Conservation (phyloP, 1,284 basidiomycete species). For the Ceratobasidium sp. region DNA sequence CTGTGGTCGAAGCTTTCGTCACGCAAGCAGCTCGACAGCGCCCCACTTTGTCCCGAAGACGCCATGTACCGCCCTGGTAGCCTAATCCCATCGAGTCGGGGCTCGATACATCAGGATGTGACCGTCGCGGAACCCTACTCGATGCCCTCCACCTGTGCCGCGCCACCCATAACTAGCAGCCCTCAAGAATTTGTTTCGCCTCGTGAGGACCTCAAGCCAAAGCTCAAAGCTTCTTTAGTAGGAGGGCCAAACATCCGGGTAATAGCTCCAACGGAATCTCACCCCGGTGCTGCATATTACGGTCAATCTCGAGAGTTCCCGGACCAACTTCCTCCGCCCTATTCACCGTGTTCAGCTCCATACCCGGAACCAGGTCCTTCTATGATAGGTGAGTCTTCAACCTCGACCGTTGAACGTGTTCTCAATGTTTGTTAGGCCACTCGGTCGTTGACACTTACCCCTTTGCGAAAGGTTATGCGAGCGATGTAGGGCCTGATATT, state of each 20-base stretch:
- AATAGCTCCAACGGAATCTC: background rate
- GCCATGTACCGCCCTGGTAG: conserved; percentile 15
- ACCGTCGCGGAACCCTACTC: conserved; percentile 7
- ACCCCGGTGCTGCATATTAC: background rate
- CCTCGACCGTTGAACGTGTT: background rate
- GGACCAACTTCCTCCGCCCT: conserved; percentile 19
- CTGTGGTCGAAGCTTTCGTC: conserved; percentile 16
- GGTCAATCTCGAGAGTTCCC: background rate
- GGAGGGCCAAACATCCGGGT: background rate
- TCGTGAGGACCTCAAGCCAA: background rate
- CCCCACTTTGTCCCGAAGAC: conserved; percentile 23
- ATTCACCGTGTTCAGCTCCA: background rate
- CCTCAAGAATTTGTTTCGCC: background rate
- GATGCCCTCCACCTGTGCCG: no score
- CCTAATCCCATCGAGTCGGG: background rate
- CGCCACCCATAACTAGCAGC: background rate
- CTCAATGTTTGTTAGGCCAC: background rate
- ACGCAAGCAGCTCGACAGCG: background rate
- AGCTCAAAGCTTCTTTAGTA: background rate
- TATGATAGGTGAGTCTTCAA: background rate
- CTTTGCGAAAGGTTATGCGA: conserved; percentile 40
- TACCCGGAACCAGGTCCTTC: conserved; percentile 13
- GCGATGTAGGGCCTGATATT: conserved; percentile 28
- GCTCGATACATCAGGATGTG: background rate
- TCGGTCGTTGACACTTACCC: conserved; percentile 35